Percentiles rank a stretch among this genome's conserved stretches.
Conservation (phyloP, 176 grass and related monocot species). For the Musa acuminata region DNA sequence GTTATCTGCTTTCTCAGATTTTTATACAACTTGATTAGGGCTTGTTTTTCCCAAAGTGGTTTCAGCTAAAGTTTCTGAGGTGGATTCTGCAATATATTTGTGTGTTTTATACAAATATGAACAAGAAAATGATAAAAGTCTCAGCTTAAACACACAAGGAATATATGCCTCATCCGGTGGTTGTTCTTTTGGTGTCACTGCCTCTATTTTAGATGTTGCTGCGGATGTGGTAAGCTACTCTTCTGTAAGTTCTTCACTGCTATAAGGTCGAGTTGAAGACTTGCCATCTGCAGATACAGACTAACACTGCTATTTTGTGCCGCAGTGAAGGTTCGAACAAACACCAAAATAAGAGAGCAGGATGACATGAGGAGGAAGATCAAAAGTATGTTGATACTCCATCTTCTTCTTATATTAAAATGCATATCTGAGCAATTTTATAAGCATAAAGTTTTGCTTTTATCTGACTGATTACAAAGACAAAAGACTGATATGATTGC, state of each 20-base stretch:
- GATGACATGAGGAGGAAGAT: background rate
- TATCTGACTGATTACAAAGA: too few species aligned
- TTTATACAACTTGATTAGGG: conserved; percentile 1
- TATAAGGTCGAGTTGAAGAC: conserved; percentile 34
- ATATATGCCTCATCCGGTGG: conserved; percentile 30
- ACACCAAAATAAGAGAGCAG: background rate
- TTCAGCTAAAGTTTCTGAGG: conserved; percentile 21
- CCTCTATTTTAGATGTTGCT: conserved; percentile 28
- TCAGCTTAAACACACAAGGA: background rate
- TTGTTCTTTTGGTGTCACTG: conserved; percentile 20
- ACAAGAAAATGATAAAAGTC: background rate
- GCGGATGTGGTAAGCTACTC: conserved; percentile 56
- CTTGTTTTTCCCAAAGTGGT: conserved; percentile 13
- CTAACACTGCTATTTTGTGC: background rate
- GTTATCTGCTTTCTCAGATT: conserved; percentile 31
- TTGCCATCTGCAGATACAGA: conserved; percentile 45
- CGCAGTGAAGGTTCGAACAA: background rate
- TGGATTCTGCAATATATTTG: conserved; percentile 16
- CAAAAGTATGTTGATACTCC: too few species aligned
- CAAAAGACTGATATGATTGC: too few species aligned
- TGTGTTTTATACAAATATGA: background rate
- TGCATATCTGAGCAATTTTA: too few species aligned
- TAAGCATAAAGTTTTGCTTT: too few species aligned
- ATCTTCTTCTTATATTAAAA: too few species aligned
- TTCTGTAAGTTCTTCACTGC: conserved; percentile 76